Evolutionary conservation across 257 asterid genomes (phyloP).

Genomic region (Salvia splendens): DNA sequence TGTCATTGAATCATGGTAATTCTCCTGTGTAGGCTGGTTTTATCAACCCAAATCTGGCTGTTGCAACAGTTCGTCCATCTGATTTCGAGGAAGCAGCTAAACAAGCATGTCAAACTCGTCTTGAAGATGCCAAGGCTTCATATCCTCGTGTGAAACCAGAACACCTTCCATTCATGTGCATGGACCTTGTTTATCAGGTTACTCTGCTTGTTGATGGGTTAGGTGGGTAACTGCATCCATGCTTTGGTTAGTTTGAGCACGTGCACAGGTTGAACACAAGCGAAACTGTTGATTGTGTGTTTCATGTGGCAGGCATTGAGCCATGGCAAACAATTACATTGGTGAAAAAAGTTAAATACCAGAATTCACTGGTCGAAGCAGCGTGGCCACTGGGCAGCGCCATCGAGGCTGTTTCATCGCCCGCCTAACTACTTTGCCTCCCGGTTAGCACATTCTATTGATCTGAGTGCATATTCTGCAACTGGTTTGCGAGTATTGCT

Average conservation of each 20-base stretch:
- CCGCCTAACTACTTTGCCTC: conserved; percentile 19
- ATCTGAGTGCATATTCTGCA: conserved; percentile 21
- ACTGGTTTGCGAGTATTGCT: conserved; percentile 3
- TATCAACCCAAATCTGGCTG: conserved; percentile 62
- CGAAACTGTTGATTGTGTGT: background rate
- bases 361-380: conserved; percentile 62
- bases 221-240: conserved; percentile 55
- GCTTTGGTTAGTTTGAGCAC: background rate
- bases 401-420: conserved; percentile 66
- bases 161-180: conserved; percentile 87
- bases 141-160: conserved; percentile 64
- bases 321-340: conserved; percentile 60
- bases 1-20: conserved; percentile 12
- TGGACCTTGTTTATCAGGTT: conserved; percentile 91
- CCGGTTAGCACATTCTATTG: conserved; percentile 9
- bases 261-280: background rate
- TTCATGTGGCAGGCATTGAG: conserved; percentile 53
- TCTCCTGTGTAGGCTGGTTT: conserved; percentile 72
- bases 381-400: conserved; percentile 94
- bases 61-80: conserved; percentile 77
- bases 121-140: conserved; percentile 58
- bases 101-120: conserved; percentile 72
- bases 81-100: conserved; percentile 85
- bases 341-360: conserved; percentile 59
- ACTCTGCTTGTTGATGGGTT: conserved; percentile 89